Conservation (phyloP, 23 red algal genomes). For the Pyropia yezoensis region DNA sequence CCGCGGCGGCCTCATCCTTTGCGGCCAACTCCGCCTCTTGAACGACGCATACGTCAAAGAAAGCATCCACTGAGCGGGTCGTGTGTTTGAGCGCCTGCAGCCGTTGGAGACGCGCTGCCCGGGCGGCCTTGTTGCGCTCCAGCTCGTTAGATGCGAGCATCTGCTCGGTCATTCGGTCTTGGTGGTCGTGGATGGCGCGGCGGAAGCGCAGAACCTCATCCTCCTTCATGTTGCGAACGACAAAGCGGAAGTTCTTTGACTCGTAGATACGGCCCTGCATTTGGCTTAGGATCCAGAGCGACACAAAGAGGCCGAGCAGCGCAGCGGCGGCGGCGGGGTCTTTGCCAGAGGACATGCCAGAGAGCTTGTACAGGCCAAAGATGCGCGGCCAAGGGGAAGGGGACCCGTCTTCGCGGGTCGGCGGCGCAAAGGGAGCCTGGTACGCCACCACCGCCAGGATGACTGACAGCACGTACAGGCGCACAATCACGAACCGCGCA, state of each 20-base stretch:
- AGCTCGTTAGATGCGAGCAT: constrained; percentile 10
- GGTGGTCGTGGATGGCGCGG: constrained; percentile 19
- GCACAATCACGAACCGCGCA: constrained; percentile 13
- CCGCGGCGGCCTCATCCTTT: neutral
- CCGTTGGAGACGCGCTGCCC: constrained; percentile 4
- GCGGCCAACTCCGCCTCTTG: constrained; percentile 3
- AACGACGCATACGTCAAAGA: constrained; percentile 23
- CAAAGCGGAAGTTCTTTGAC: constrained; percentile 15
- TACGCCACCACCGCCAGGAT: constrained; percentile 14
- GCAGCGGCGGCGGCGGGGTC: neutral
- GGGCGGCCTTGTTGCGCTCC: constrained; percentile 7
- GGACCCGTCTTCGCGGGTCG: neutral
- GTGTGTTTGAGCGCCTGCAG: constrained; percentile 13
- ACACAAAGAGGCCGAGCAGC: constrained; percentile 5
- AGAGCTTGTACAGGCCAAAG: constrained; percentile 15
- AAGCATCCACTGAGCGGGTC: constrained; percentile 4
- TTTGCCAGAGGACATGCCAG: neutral
- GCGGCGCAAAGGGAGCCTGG: constrained; percentile 27
- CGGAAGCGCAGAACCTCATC: constrained; percentile 9
- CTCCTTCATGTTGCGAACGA: constrained; percentile 6
- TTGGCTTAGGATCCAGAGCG: constrained; percentile 18
- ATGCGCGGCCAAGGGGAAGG: constrained; percentile 6
- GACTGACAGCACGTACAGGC: constrained; percentile 9
- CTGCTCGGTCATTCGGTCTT: constrained; percentile 13
- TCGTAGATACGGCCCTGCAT: constrained; percentile 33